A percentile compares a stretch with the other conserved stretches of the same genome.
Evolutionary conservation across 2,329 filamentous ascomycete genomes (phyloP).

Genomic region (Aphanoascus verrucosus): DNA sequence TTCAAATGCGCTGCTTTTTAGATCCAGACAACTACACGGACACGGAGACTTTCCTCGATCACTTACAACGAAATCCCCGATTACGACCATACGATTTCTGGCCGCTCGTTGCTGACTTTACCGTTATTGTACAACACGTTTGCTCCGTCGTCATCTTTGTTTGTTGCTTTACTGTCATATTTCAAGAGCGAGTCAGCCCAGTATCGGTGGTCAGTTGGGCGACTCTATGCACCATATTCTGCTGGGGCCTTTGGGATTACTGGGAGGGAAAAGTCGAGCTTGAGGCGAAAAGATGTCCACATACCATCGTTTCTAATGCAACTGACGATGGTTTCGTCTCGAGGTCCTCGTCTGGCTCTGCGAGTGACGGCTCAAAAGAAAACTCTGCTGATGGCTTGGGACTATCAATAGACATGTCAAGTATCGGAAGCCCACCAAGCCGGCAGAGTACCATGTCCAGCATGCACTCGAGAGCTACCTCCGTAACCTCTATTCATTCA

Average conservation of each 20-base stretch:
- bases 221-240: slow-evolving; percentile 68
- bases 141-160: slow-evolving; percentile 91
- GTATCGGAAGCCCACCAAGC: slow-evolving; percentile 25
- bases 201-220: slow-evolving; percentile 81
- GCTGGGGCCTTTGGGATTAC: slow-evolving; percentile 84
- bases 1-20: slow-evolving; percentile 27
- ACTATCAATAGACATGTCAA: slow-evolving; percentile 31
- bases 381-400: slow-evolving; percentile 35
- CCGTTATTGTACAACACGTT: slow-evolving; percentile 93
- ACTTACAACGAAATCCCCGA: slow-evolving; percentile 85
- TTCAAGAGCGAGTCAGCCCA: slow-evolving; percentile 74
- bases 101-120: slow-evolving; percentile 88
- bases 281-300: slow-evolving; percentile 28
- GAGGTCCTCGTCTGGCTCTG: slow-evolving; percentile 22
- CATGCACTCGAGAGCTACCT: slow-evolving; percentile 44
- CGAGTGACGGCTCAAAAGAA: slow-evolving; percentile 17
- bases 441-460: slow-evolving; percentile 23
- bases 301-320: slow-evolving; percentile 2
- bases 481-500: slow-evolving; percentile 47
- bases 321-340: slow-evolving; percentile 33
- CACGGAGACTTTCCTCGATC: slow-evolving; percentile 89
- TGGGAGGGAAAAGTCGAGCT: slow-evolving; percentile 67
- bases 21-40: slow-evolving; percentile 99
- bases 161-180: slow-evolving; percentile 85
- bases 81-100: slow-evolving; percentile 96